Evolutionary conservation across 495 filamentous ascomycete species (phyloP).

Genomic region (Annulohypoxylon moriforme): DNA sequence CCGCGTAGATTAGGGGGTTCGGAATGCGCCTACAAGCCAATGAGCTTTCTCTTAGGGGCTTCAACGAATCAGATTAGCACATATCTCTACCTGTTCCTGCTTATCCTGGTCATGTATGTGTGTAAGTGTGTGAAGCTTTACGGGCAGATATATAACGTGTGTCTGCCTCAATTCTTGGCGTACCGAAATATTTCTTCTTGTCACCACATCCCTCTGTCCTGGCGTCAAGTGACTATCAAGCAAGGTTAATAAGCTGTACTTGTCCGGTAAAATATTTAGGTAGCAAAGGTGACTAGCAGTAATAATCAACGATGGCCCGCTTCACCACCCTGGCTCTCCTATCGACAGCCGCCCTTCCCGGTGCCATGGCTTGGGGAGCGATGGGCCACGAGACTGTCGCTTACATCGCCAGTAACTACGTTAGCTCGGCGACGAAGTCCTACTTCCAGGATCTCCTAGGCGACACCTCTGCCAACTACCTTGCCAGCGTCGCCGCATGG

Average conservation of each 20-base stretch:
- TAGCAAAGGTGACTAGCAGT: not conserved
- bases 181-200: conserved; percentile 1
- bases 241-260: not conserved
- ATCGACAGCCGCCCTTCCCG: conserved; percentile 35
- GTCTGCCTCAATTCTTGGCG: conserved; percentile 28
- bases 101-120: not conserved
- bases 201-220: conserved; percentile 4
- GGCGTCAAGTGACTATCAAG: not conserved
- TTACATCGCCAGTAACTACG: conserved; percentile 65
- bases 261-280: not conserved
- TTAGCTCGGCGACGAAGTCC: conserved; percentile 55
- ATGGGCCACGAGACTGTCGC: conserved; percentile 71
- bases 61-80: conserved; percentile 13
- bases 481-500: conserved; percentile 71
- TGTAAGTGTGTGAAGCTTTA: conserved; percentile 4
- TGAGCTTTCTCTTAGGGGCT: conserved; percentile 4
- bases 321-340: conserved; percentile 33
- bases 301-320: conserved; percentile 36
- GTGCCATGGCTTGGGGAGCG: conserved; percentile 47
- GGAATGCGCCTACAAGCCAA: conserved; percentile 13
- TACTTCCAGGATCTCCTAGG: conserved; percentile 62
- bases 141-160: conserved; percentile 16
- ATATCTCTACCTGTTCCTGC: not conserved
- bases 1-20: conserved; percentile 17
- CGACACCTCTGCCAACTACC: conserved; percentile 62